Conservation (phyloP, 352 stramenopile genomes). For the Phytophthora meadii region DNA sequence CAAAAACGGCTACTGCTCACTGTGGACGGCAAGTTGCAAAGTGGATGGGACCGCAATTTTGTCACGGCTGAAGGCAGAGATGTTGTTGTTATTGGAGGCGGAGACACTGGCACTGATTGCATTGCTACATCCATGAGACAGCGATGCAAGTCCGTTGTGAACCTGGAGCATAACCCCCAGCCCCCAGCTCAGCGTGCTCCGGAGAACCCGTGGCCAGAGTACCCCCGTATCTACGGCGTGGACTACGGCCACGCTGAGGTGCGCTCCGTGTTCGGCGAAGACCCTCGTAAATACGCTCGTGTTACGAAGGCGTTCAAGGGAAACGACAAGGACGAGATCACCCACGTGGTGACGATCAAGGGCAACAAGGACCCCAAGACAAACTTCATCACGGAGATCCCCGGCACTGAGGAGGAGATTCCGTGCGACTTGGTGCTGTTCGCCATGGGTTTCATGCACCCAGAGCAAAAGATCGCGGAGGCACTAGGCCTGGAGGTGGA, state of each 20-base stretch:
- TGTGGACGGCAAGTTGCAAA: slow-evolving; percentile 95
- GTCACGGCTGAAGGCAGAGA: slow-evolving; percentile 98
- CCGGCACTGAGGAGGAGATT: slow-evolving; percentile 93
- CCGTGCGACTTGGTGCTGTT: slow-evolving; percentile 95
- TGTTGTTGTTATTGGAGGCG: slow-evolving; percentile 98
- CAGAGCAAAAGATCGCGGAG: slow-evolving; percentile 92
- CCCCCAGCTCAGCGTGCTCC: slow-evolving; percentile 91
- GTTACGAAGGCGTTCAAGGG: slow-evolving; percentile 84
- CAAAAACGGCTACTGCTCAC: slow-evolving; percentile 97
- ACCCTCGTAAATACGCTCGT: slow-evolving; percentile 86
- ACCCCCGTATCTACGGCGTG: slow-evolving; percentile 97
- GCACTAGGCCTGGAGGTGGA: slow-evolving; percentile 93
- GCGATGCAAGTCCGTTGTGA: slow-evolving; percentile 96
- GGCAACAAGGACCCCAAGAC: slow-evolving; percentile 73
- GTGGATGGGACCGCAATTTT: slow-evolving; percentile 94
- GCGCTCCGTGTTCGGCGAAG: slow-evolving; percentile 89
- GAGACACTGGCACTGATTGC: slow-evolving; percentile 98
- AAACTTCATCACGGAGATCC: slow-evolving; percentile 68
- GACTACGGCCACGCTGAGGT: slow-evolving; percentile 98
- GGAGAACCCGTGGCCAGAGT: slow-evolving; percentile 97
- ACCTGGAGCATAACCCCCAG: slow-evolving; percentile 96
- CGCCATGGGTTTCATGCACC: slow-evolving; percentile 97
- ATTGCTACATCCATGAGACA: slow-evolving; percentile 98
- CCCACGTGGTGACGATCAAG: slow-evolving; percentile 72
- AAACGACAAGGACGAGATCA: slow-evolving; percentile 79